phyloP scores from a whole-genome alignment of 106 monocot species.

The Posidonia australis region DNA sequence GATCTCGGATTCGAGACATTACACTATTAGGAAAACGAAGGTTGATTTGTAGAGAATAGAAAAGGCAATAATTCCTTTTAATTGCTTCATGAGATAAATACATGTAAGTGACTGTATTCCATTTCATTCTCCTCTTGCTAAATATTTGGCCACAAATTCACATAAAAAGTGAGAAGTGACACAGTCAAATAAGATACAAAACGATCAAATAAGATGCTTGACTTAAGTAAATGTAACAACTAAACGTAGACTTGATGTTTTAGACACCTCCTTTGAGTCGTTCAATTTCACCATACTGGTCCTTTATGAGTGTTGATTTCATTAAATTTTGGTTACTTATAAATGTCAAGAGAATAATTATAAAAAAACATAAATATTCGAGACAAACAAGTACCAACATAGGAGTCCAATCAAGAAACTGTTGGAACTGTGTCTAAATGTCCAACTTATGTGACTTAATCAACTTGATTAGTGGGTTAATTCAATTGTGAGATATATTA shows the following conservation, averaged over 20 bases:
- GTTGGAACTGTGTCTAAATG: too few relatives aligned
- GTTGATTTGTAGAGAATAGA: neutral
- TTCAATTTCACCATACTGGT: slow-evolving; percentile 88
- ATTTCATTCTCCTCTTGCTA: slow-evolving; percentile 75
- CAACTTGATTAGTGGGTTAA: too few relatives aligned
- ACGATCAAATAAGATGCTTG: neutral
- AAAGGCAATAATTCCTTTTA: neutral
- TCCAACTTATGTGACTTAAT: too few relatives aligned
- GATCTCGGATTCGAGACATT: too few relatives aligned
- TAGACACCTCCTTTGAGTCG: slow-evolving; percentile 76
- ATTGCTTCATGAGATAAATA: neutral
- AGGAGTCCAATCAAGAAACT: too few relatives aligned
- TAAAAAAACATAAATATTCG: too few relatives aligned
- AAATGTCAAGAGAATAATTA: slow-evolving; percentile 2
- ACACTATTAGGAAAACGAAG: neutral
- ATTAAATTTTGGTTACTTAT: slow-evolving; percentile 99
- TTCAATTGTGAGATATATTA: too few relatives aligned
- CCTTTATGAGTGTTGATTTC: slow-evolving; percentile 96
- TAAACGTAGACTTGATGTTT: neutral
- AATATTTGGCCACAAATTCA: neutral
- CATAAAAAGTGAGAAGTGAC: neutral
- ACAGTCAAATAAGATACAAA: neutral
- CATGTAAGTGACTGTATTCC: neutral
- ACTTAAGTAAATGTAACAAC: neutral
- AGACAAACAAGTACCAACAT: too few relatives aligned